Base-by-base conservation (phyloP, 306 rosid genomes). In the Rubus parviflorus region DNA sequence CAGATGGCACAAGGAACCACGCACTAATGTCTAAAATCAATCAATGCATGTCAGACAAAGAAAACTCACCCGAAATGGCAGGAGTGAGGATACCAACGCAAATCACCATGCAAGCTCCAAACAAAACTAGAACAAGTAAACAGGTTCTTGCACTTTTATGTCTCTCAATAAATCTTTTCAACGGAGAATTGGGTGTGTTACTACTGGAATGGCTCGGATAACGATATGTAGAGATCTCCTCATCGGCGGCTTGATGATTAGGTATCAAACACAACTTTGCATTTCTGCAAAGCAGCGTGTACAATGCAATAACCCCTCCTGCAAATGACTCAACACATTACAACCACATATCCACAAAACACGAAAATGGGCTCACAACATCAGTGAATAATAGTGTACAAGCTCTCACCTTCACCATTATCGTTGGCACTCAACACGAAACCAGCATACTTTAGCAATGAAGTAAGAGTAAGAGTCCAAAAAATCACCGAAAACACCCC, bases 101-200 rank as follows among this genome's bases (percentile, higher is more conserved):
- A 68, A 93, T 85, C 70, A 83, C 85, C 98, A 93, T 93, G 84
- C 92, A 91, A 80, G 91, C 95, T 72, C 93, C 94, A 76, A 91
- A 86, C 77, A 93, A 86, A 81, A 89, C 91, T 7, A 89, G 76
- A 77, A 88, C 67, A 83, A 93, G 95, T 77, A 93, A 81, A 75
- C 65, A 80, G 8, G 72, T 81, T 75, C 89, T 91, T 57, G 85
- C 69, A 42, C 38, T 82, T 84, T 87, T 93, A 79, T 91, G 93
- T 73, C 79, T 88, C 83, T 88, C 98, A 83, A 93, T 83, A 69
- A 88, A 82, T 77, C 79, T 87, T 86, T 86, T 88, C 84, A 93
- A 79, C 66, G 76, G 73, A 45, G 90, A 86, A 67, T 86, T 53
- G 63, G 85, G 72, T 25, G 52, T 70, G 72, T 77, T 72, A 82